Evolutionary conservation across 148 eudicot genomes (phyloP), one percentile per base, ranked within the genome.

Genomic region (Rhododendron kiyosumense): DNA sequence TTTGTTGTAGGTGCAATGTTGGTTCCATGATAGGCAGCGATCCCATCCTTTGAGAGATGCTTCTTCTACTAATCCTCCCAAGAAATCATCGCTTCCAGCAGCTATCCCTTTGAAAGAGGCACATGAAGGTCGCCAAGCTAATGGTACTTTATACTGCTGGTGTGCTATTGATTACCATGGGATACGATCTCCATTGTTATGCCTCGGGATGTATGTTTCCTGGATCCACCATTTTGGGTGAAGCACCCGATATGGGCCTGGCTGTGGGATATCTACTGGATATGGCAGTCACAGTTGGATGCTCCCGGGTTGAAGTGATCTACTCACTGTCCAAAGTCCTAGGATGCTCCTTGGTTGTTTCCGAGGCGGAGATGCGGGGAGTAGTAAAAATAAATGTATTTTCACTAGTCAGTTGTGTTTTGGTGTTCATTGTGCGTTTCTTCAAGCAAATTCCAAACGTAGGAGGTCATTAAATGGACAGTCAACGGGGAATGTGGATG

Each of bases 1-100:
- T 87, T 51, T 86, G 28, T 65, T 87, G 79, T 85, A 96, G 98
- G 91, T 96, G 61, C 92, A 94, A 85, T 90, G 78, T 87, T 96
- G 98, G 98, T 93, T 93, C 85, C 90, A 81, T 65, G 88, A 86
- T 36, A 90, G 88, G 86, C 96, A 84, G 84, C 84, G 76, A 78
- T 14, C 75, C 32, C 30, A 75, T 81, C 87, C 79, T 54, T 61
- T 78, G 34, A 92, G 87, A 80, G 88, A 86, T 75, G 84, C 83
- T 87, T 81, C 83, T 71, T 87, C 89, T 87, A 86, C 85, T 81
- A 87, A 87, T 57, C 74, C 59, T 28, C 78, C 87, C 0, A 85
- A 89, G 63, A 83, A 89, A 51, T 38, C 77, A 76, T 79, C 83
- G 79, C 87, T 45, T 61, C 86, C 89, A 59, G 92, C 89, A 82